A percentile compares a stretch with the other conserved stretches of the same genome.
Evolutionary conservation across 108 stramenopile species (phyloP).

Genomic region (Chaetoceros muelleri): DNA sequence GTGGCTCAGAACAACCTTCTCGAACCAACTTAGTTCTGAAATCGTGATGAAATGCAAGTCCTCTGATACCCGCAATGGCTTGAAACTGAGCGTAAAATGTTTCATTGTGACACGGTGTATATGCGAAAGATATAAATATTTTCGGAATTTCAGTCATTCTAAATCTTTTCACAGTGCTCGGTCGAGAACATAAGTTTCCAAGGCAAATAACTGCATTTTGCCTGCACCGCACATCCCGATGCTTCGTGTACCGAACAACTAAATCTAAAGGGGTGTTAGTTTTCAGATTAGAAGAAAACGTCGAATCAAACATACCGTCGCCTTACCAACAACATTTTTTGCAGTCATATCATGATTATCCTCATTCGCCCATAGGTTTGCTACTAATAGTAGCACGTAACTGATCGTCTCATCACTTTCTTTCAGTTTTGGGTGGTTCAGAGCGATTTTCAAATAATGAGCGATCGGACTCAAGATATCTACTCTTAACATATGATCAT

Average conservation of each 20-base stretch:
- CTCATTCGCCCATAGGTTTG: constrained; percentile 47
- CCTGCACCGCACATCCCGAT: constrained; percentile 62
- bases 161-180: constrained; percentile 43
- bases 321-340: constrained; percentile 28
- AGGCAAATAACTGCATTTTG: constrained; percentile 72
- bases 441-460: constrained; percentile 31
- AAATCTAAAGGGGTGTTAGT: constrained; percentile 16
- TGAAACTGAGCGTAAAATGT: constrained; percentile 76
- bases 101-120: constrained; percentile 44
- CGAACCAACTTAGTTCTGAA: constrained; percentile 54
- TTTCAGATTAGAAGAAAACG: neutral
- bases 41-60: constrained; percentile 51
- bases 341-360: constrained; percentile 41
- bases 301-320: neutral
- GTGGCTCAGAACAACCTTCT: constrained; percentile 67
- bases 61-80: constrained; percentile 75
- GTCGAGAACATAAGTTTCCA: constrained; percentile 64
- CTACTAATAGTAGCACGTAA: constrained; percentile 54
- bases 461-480: constrained; percentile 47
- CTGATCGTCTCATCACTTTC: constrained; percentile 66
- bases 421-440: constrained; percentile 56
- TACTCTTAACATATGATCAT: constrained; percentile 34
- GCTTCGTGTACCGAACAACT: constrained; percentile 50
- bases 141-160: constrained; percentile 39
- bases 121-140: constrained; percentile 62